Evolutionary conservation across 2,329 filamentous ascomycete species (phyloP).

Genomic region (Sporothrix globosa): DNA sequence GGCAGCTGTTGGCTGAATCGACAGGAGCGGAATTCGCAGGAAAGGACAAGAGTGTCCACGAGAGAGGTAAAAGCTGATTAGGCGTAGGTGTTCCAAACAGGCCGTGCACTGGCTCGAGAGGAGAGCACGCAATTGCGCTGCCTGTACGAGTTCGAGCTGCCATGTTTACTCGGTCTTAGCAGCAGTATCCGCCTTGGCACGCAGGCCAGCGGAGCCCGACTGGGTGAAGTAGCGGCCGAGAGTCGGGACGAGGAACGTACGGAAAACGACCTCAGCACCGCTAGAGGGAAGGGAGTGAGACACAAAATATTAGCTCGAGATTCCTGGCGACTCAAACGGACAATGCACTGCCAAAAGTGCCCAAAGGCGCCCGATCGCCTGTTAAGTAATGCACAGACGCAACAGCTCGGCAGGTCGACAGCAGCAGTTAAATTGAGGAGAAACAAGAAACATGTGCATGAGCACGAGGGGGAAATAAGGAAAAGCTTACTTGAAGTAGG

Average conservation of each 20-base stretch:
- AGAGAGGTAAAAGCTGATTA: not conserved
- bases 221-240: slow-evolving; percentile 86
- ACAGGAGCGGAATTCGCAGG: not conserved
- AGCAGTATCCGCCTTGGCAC: slow-evolving; percentile 79
- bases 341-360: not conserved
- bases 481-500: slow-evolving; percentile 80
- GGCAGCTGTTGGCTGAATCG: not conserved
- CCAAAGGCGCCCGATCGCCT: not conserved
- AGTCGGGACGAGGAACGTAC: slow-evolving; percentile 88
- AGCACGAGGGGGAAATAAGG: not conserved
- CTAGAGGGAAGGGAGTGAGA: slow-evolving; percentile 51
- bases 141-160: slow-evolving; percentile 16
- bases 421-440: not conserved
- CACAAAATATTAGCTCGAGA: slow-evolving; percentile 34
- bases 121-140: slow-evolving; percentile 13
- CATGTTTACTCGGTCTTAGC: slow-evolving; percentile 66
- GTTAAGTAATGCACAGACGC: slow-evolving; percentile 1
- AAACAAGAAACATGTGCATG: not conserved
- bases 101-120: not conserved
- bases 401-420: slow-evolving; percentile 9
- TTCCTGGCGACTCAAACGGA: not conserved
- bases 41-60: not conserved
- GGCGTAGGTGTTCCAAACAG: slow-evolving; percentile 7
- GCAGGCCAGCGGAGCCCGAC: slow-evolving; percentile 76
- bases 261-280: slow-evolving; percentile 95